A percentile compares a stretch with the other conserved stretches of the same genome.
These are phyloP conservation scores for Lepidium campestre DNA, from an alignment of 441 rosid species.

Conservation along the genomic window DNA sequence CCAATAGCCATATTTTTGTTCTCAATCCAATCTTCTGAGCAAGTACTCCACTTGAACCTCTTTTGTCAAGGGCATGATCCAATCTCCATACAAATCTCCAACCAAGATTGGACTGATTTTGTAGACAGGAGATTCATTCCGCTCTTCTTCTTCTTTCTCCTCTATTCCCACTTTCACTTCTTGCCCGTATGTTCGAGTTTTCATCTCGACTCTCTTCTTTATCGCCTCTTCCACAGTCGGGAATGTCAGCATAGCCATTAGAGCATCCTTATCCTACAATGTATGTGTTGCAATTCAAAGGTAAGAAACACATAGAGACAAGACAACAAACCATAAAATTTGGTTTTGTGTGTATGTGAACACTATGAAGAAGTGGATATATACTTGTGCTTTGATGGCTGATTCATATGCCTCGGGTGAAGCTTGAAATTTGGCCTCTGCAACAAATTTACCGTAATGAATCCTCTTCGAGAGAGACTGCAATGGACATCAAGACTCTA, in stretches of 20 bases:
- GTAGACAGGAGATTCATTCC: conserved; percentile 43
- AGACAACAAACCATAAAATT: neutral
- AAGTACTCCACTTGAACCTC: conserved; percentile 83
- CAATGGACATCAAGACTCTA: neutral
- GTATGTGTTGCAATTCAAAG: neutral
- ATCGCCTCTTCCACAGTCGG: conserved; percentile 61
- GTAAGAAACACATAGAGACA: neutral
- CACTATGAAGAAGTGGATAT: neutral
- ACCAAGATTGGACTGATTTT: conserved; percentile 75
- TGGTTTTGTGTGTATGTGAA: neutral
- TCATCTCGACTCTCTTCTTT: conserved; percentile 68
- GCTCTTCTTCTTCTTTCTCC: conserved; percentile 19
- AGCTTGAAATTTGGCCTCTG: conserved; percentile 78
- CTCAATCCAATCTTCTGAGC: conserved; percentile 70
- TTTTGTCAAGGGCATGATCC: conserved; percentile 98
- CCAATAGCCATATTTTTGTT: neutral
- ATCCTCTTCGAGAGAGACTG: conserved; percentile 90
- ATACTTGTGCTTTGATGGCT: conserved; percentile 60
- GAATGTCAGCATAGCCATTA: conserved; percentile 75
- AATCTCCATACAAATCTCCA: conserved; percentile 61
- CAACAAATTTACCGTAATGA: conserved; percentile 92
- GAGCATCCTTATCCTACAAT: conserved; percentile 46
- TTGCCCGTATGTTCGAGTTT: conserved; percentile 66
- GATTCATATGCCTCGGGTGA: conserved; percentile 51
- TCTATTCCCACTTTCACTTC: conserved; percentile 43